Evolutionary conservation across 148 eudicot genomes (phyloP).

Genomic region (Vaccinium myrtillus): DNA sequence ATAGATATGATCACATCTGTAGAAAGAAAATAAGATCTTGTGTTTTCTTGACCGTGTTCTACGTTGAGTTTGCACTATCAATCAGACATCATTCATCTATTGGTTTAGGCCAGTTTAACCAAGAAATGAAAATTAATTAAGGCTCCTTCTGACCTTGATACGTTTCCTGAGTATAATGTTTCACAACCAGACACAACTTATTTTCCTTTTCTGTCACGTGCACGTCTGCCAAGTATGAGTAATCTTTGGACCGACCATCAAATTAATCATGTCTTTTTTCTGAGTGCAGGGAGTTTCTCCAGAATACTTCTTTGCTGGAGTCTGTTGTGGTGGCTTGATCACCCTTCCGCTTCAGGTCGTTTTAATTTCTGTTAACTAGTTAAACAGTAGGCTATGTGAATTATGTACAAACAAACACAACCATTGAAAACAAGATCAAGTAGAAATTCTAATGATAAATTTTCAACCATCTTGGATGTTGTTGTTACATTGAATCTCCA

Average conservation of each 20-base stretch:
- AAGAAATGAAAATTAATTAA: neutral
- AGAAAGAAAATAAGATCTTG: neutral
- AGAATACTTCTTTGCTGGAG: constrained; percentile 91
- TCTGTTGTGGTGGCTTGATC: constrained; percentile 83
- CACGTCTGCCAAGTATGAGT: neutral
- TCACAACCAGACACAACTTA: neutral
- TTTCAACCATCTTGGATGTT: neutral
- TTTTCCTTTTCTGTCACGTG: neutral
- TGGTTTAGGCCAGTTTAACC: constrained; percentile 10
- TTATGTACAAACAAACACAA: neutral
- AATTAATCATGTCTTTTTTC: neutral
- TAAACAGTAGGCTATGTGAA: neutral
- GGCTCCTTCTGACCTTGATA: neutral
- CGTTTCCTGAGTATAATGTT: neutral
- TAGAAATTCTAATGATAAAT: neutral
- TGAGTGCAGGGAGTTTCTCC: constrained; percentile 76
- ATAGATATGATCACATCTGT: neutral
- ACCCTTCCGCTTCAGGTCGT: constrained; percentile 85
- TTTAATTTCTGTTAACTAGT: constrained; percentile 12
- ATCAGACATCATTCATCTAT: constrained; percentile 3
- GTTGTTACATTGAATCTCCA: too few species aligned
- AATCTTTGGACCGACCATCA: neutral
- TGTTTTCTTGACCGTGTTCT: neutral
- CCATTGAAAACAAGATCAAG: neutral
- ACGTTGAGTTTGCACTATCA: neutral